Evolutionary conservation across 2,329 filamentous ascomycete genomes (phyloP), one percentile per base, ranked within the genome.

Genomic region (Penicillium oxalicum): DNA sequence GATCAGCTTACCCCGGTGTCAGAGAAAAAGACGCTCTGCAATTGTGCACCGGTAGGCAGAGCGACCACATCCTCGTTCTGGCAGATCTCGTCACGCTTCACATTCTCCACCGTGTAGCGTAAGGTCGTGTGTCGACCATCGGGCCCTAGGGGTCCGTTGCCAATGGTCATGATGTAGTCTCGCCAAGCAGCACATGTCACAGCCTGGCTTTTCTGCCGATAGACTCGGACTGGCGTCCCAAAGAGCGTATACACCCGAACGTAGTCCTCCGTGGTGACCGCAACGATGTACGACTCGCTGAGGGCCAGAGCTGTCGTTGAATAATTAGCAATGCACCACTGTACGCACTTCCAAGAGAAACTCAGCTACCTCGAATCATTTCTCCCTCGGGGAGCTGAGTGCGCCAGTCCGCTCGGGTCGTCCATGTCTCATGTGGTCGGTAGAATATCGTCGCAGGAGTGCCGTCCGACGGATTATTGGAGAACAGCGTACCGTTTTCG

Each of bases 361-460:
- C 38, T 29, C 29, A 32, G 11, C 62, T 63, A 73, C 72, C 70
- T 42, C 84, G 84, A 2, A 96, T 82, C 9, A 84, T 79, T 70
- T 98, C 93, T n/a, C 89, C 89, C 29, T 80, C 79, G 0, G 93
- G 93, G n/a, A 98, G 71, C 55, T 86, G 78, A 0, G 87, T 95
- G 43, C 88, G 83, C 90, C 91, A 97, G 69, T 98, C 93, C 18
- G 83, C 81, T 44, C 93, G 80, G 43, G 88, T 80, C 2, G 91
- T 96, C 93, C 93, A 98, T 1, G 88, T 94, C 72, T 98, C 91
- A 64, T 98, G 93, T 0, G 94, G 93, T 5, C 93, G 82, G 69
- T 97, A 98, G 70, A 95, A 96, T n/a, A 98, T 82, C 29, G 83
- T 85, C 4, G 91, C 88, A 2, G 87, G 83, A 49, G 83, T 81